Base-by-base conservation (phyloP, 805 yeast genomes). In the Candida nonsorbophila region DNA sequence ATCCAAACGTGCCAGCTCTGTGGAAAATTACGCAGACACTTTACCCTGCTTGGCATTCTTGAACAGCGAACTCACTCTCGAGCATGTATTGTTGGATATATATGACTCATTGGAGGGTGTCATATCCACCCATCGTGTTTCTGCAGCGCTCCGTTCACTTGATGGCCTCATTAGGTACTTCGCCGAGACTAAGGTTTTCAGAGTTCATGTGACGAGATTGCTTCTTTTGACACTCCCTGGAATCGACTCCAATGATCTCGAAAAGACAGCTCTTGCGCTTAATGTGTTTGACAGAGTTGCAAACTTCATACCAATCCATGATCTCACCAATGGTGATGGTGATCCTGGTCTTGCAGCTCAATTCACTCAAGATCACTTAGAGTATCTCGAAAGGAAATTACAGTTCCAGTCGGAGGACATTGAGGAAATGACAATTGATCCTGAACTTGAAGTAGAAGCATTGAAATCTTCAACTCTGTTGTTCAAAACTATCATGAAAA, bases 211-310 rank as follows among this genome's bases (percentile, higher is more conserved):
- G 8, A 75, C 94, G 0, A 73, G 94, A 30, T 61, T 92, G 10
- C 50, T 88, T 22, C 72, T 78, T 16, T 66, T 85, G 52, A 60
- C 79, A 2, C 51, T 87, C 6, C 84, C 87, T 0, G 95, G 92
- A 17, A 77, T 92, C 16, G 97, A 92, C 49, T 74, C 88, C 1
- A 92, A 88, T 49, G 98, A 92, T 53, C 67, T 86, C 27, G 67
- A 65, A 9, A 74, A 88, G 47, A 79, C 95, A 0, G 65, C 77
- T 10, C 69, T 75, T 29, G 72, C 94, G 0, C 56, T 88, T 22
- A 72, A 78, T 34, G 69, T 83, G 12, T 69, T 92, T 32, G 80
- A 84, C 7, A 66, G 84, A 0, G 72, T 80, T 14, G 79, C 86
- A 1, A 64, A 81, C 5, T 80, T 78, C 32, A 72, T 83, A 3